phyloP scores from a whole-genome alignment of 768 basidiomycete species.

The Amanita brunnescens region DNA sequence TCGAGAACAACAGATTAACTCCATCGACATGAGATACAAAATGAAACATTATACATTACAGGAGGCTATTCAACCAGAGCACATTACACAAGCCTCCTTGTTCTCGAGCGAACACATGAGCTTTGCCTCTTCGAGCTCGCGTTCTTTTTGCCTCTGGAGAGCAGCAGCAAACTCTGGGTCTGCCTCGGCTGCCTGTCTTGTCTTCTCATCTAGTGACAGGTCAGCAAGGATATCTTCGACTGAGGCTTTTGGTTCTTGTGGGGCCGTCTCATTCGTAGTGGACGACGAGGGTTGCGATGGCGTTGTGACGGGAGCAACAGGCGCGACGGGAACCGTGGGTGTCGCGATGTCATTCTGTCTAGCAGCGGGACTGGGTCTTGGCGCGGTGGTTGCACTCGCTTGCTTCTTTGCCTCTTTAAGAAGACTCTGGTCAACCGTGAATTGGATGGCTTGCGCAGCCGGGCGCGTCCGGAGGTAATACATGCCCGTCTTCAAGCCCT shows the following conservation, averaged over 20 bases:
- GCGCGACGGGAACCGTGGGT: slow-evolving; percentile 14
- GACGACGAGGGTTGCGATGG: slow-evolving; percentile 9
- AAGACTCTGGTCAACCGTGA: slow-evolving; percentile 83
- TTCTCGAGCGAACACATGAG: slow-evolving; percentile 83
- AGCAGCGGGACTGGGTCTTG: slow-evolving; percentile 15
- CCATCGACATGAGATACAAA: background rate
- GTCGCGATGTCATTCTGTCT: slow-evolving; percentile 22
- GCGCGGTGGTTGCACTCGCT: slow-evolving; percentile 19
- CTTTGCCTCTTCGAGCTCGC: slow-evolving; percentile 75
- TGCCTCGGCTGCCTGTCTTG: slow-evolving; percentile 43
- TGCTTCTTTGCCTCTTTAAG: slow-evolving; percentile 58
- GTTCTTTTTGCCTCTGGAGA: slow-evolving; percentile 55
- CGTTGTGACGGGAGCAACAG: background rate
- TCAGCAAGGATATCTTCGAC: slow-evolving; percentile 16
- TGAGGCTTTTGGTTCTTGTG: background rate
- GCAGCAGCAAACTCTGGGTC: slow-evolving; percentile 77
- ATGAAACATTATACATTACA: background rate
- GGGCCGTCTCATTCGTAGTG: background rate
- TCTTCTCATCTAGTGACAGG: slow-evolving; percentile 36
- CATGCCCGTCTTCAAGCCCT: slow-evolving; percentile 98
- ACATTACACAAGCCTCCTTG: slow-evolving; percentile 92
- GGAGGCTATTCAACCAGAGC: slow-evolving; percentile 52
- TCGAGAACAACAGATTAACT: background rate
- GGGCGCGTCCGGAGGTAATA: slow-evolving; percentile 94
- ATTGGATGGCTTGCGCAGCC: slow-evolving; percentile 93